phyloP scores from a whole-genome alignment of 805 yeast genomes.

The Candida tammaniensis region DNA sequence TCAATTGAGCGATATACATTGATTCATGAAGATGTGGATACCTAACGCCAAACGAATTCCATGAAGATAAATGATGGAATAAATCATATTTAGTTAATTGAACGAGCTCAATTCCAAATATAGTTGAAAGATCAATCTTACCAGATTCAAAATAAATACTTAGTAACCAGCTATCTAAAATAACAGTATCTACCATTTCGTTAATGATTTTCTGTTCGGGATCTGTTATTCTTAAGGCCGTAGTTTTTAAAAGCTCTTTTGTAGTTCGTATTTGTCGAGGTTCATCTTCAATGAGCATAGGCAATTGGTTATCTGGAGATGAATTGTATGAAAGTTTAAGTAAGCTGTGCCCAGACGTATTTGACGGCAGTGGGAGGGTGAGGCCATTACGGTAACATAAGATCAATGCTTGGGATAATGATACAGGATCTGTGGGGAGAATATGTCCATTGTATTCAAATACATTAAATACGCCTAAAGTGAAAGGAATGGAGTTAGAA shows the following conservation, averaged over 20 bases:
- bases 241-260: conserved; percentile 3
- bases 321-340: conserved; percentile 48
- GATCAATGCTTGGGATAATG: conserved; percentile 46
- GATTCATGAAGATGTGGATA: conserved; percentile 22
- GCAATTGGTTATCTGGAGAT: conserved; percentile 48
- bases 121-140: conserved; percentile 7
- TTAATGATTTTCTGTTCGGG: conserved; percentile 22
- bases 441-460: conserved; percentile 21
- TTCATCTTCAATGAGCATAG: conserved; percentile 54
- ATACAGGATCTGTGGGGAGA: conserved; percentile 59
- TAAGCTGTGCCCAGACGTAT: conserved; percentile 24
- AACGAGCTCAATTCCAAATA: conserved; percentile 6
- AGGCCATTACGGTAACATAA: conserved; percentile 44
- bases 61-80: conserved; percentile 18
- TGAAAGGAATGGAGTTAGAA: conserved; percentile 27
- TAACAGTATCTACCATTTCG: conserved; percentile 43
- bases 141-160: conserved; percentile 20
- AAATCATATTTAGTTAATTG: conserved; percentile 15
- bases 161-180: conserved; percentile 52
- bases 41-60: conserved; percentile 27
- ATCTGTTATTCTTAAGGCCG: not conserved
- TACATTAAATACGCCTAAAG: conserved; percentile 54
- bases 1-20: conserved; percentile 7
- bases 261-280: conserved; percentile 29
- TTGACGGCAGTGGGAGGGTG: conserved; percentile 35